Conservation (phyloP, 176 grass and related monocot genomes). For the Saccharum spontaneum region DNA sequence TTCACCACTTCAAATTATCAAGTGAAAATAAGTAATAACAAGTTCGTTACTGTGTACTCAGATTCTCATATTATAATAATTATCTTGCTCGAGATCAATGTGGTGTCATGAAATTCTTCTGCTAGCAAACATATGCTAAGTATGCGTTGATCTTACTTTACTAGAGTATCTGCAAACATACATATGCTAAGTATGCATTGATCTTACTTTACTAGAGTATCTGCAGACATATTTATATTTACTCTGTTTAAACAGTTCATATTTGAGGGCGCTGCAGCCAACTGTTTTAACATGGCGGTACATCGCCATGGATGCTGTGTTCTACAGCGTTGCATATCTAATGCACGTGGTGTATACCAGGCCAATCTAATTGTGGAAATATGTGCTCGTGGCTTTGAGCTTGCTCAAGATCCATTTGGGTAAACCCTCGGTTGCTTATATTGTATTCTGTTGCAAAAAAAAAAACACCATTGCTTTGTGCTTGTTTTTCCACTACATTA, state of each 20-base stretch:
- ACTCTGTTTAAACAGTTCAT: conserved; percentile 59
- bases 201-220: conserved; percentile 3
- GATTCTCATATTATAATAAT: not conserved
- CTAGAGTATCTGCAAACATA: not conserved
- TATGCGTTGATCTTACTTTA: conserved; percentile 11
- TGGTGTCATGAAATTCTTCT: not conserved
- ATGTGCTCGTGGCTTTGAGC: conserved; percentile 59
- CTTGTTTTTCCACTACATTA: not conserved
- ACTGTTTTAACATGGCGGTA: conserved; percentile 71
- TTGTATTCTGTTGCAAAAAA: not conserved
- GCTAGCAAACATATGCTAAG: not conserved
- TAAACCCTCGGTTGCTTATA: conserved; percentile 44
- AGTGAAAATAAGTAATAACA: not conserved
- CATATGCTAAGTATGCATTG: not conserved
- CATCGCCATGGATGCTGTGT: conserved; percentile 89
- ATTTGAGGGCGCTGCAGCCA: conserved; percentile 68
- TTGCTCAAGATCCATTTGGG: conserved; percentile 84
- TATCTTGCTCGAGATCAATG: not conserved
- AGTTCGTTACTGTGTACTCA: conserved; percentile 1
- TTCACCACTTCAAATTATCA: not conserved
- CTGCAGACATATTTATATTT: not conserved
- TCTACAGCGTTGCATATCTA: conserved; percentile 75
- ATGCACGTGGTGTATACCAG: conserved; percentile 51
- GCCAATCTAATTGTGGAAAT: conserved; percentile 67
- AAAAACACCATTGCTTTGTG: not conserved